Evolutionary conservation across 75 land plant genomes (phyloP).

Genomic region (Ceratopteris richardii): DNA sequence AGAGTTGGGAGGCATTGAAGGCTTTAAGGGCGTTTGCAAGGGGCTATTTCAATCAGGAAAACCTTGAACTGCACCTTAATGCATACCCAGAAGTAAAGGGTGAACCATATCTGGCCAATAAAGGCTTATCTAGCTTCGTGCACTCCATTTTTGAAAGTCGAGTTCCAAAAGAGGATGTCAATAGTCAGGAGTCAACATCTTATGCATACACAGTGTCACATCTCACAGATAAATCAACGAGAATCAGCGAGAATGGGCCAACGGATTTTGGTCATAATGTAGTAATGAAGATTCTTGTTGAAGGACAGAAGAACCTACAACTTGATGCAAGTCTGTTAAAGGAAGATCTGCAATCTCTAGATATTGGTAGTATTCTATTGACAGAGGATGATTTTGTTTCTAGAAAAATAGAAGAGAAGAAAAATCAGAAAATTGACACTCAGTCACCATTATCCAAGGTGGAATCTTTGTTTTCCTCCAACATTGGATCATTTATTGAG

Average conservation of each 20-base stretch:
- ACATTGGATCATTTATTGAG: too few relatives aligned
- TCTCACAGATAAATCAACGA: neutral
- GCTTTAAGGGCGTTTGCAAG: slow-evolving; percentile 7
- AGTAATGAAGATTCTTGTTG: neutral
- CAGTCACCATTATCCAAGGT: too few relatives aligned
- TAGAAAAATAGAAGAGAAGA: neutral
- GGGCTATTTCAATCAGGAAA: slow-evolving; percentile 6
- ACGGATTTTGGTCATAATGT: neutral
- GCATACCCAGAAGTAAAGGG: too few relatives aligned
- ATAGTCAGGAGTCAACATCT: too few relatives aligned
- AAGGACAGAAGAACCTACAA: neutral
- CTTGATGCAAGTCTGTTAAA: neutral
- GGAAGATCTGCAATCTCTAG: neutral
- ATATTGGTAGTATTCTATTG: neutral
- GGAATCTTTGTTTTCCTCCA: too few relatives aligned
- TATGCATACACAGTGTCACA: neutral
- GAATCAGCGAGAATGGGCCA: neutral
- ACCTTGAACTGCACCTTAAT: neutral
- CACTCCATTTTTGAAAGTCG: too few relatives aligned
- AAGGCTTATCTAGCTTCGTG: too few relatives aligned
- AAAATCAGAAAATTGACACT: too few relatives aligned
- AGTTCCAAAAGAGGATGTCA: too few relatives aligned
- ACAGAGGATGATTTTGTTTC: neutral
- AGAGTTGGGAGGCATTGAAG: slow-evolving; percentile 42
- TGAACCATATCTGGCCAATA: too few relatives aligned